Percentiles rank a stretch among this genome's conserved stretches.
phyloP scores from a whole-genome alignment of 768 basidiomycete species.

The Russula sp. region DNA sequence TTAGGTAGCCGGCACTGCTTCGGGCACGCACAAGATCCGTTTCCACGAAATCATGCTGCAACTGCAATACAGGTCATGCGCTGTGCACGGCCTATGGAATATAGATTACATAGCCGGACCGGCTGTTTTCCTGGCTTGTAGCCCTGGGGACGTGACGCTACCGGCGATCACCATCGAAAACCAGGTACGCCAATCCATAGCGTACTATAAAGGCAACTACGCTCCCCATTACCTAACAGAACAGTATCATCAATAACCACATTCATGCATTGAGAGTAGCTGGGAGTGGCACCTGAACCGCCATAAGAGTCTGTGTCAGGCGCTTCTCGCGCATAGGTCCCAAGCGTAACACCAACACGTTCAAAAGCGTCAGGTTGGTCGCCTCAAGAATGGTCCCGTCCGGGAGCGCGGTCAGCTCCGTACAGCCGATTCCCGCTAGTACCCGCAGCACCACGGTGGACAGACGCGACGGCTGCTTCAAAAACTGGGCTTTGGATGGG shows the following conservation, averaged over 20 bases:
- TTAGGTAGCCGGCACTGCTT: not conserved
- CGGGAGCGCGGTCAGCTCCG: constrained; percentile 53
- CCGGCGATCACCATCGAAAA: constrained; percentile 90
- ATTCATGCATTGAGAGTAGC: not conserved
- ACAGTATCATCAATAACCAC: not conserved
- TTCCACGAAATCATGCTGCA: not conserved
- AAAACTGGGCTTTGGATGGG: constrained; percentile 65
- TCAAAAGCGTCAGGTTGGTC: constrained; percentile 90
- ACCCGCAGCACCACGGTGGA: constrained; percentile 51
- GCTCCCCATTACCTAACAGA: constrained; percentile 61
- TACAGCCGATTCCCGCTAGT: constrained; percentile 58
- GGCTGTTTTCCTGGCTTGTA: too few relatives aligned
- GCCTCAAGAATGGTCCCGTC: constrained; percentile 55
- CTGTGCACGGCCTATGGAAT: not conserved
- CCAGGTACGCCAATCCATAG: constrained; percentile 82
- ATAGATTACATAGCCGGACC: too few relatives aligned
- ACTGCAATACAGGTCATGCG: not conserved
- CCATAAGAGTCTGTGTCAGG: constrained; percentile 68
- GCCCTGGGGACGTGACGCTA: constrained; percentile 30
- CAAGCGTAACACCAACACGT: constrained; percentile 69
- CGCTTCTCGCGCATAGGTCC: constrained; percentile 84
- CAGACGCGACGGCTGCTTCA: constrained; percentile 48
- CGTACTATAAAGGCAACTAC: constrained; percentile 76
- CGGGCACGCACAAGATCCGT: not conserved
- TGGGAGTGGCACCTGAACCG: constrained; percentile 52